A percentile compares a stretch with the other conserved stretches of the same genome.
These are phyloP conservation scores for Yarrowia divulgata DNA, from an alignment of 805 yeast species.

Conservation along the genomic window DNA sequence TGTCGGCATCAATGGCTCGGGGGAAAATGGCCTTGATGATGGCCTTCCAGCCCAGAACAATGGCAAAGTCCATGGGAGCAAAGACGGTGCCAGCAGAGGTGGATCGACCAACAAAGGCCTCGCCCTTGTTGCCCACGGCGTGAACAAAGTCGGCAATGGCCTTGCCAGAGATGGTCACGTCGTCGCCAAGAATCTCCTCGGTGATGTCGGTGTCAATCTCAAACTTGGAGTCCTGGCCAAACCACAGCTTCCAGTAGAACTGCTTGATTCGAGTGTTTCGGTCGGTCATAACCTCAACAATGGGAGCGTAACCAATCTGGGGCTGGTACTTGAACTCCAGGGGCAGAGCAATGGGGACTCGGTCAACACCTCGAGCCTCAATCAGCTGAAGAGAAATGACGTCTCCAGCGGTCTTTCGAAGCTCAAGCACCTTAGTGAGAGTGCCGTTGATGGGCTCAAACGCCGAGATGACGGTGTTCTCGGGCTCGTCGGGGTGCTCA, in stretches of 20 bases:
- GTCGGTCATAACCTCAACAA: conserved; percentile 85
- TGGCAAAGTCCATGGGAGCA: conserved; percentile 99
- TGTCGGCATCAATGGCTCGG: conserved; percentile 92
- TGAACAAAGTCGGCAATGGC: conserved; percentile 92
- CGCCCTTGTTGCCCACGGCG: conserved; percentile 96
- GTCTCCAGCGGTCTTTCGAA: conserved; percentile 57
- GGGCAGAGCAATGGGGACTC: conserved; percentile 73
- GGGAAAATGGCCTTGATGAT: conserved; percentile 99
- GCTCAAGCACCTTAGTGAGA: conserved; percentile 63
- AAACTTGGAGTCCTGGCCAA: conserved; percentile 60
- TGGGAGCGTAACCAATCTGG: conserved; percentile 93
- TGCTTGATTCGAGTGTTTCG: conserved; percentile 93
- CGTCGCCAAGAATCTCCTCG: conserved; percentile 72
- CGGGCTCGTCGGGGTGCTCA: conserved; percentile 57
- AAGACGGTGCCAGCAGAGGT: conserved; percentile 69
- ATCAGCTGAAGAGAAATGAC: conserved; percentile 75
- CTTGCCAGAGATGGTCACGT: conserved; percentile 70
- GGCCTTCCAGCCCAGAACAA: conserved; percentile 98
- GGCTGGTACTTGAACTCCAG: conserved; percentile 82
- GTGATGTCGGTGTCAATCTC: conserved; percentile 71
- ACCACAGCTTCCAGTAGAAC: conserved; percentile 98
- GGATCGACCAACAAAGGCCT: conserved; percentile 89
- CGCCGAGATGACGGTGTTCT: conserved; percentile 67
- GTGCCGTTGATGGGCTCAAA: conserved; percentile 74
- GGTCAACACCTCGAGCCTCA: conserved; percentile 87